Evolutionary conservation across 495 filamentous ascomycete species (phyloP).

Genomic region (Chlorociboria aeruginascens): DNA sequence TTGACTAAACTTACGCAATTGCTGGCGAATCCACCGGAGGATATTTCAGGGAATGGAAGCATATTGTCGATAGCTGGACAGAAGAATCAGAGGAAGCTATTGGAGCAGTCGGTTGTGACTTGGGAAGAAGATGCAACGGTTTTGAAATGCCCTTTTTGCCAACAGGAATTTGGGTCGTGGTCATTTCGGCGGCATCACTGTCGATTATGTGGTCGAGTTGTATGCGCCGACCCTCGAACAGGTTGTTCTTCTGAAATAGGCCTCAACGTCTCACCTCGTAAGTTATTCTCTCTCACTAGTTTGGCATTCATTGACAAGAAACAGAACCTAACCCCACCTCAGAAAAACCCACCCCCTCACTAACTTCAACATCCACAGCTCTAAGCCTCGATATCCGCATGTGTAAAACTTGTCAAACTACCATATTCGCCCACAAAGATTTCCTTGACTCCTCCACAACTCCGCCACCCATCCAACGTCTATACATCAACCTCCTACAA

Average conservation of each 20-base stretch:
- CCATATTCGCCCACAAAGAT: conserved; percentile 73
- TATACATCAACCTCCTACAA: conserved; percentile 78
- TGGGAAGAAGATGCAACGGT: conserved; percentile 92
- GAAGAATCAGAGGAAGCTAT: conserved; percentile 53
- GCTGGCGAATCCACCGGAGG: conserved; percentile 55
- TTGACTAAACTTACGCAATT: conserved; percentile 82
- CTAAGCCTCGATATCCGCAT: conserved; percentile 74
- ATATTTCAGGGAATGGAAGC: conserved; percentile 19
- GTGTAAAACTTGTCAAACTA: conserved; percentile 79
- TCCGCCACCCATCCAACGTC: conserved; percentile 63
- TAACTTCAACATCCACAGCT: conserved; percentile 15
- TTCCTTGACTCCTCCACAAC: conserved; percentile 58
- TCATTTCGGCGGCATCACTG: conserved; percentile 89
- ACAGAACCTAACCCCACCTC: conserved; percentile 34
- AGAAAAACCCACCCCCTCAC: conserved; percentile 43
- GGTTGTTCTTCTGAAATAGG: conserved; percentile 77
- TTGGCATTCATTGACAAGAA: conserved; percentile 16
- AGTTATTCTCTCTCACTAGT: conserved; percentile 20
- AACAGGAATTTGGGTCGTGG: conserved; percentile 86
- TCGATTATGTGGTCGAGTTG: conserved; percentile 80
- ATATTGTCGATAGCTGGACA: conserved; percentile 27
- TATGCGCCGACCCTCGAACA: conserved; percentile 77
- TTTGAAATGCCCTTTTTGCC: conserved; percentile 76
- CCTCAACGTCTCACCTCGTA: conserved; percentile 62
- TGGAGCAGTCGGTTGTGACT: conserved; percentile 85